phyloP scores from a whole-genome alignment of 176 grass and related monocot species.

The Pontederia crassipes region DNA sequence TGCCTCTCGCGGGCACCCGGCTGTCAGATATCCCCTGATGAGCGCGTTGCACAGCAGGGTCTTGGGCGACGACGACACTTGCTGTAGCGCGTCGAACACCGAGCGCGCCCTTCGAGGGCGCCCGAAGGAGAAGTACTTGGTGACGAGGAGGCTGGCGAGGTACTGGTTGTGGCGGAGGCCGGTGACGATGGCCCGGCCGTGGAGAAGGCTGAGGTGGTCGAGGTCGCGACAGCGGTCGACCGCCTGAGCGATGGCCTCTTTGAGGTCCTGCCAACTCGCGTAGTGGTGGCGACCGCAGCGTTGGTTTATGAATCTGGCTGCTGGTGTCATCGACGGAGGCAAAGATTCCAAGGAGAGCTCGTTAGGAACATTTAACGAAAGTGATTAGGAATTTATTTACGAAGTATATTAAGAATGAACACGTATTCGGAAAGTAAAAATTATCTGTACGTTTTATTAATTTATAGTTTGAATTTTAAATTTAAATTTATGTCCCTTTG shows the following conservation, averaged over 20 bases:
- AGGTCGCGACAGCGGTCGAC: slow-evolving; percentile 7
- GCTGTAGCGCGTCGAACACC: slow-evolving; percentile 29
- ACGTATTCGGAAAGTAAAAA: too few species aligned
- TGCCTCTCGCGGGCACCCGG: slow-evolving; percentile 22
- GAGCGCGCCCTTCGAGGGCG: slow-evolving; percentile 21
- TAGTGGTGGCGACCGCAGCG: neutral
- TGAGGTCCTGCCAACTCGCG: slow-evolving; percentile 28
- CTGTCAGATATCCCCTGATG: slow-evolving; percentile 37
- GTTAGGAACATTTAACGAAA: too few species aligned
- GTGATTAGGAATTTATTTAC: too few species aligned
- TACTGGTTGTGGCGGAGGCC: slow-evolving; percentile 41
- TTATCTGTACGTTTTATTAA: too few species aligned
- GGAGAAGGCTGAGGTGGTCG: slow-evolving; percentile 26
- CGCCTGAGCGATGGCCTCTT: slow-evolving; percentile 46
- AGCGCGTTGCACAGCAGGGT: slow-evolving; percentile 58
- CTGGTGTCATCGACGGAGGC: too few species aligned
- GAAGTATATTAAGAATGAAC: too few species aligned
- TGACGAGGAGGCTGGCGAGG: slow-evolving; percentile 43
- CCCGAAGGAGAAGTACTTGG: slow-evolving; percentile 47
- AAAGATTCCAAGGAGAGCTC: too few species aligned
- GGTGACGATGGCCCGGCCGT: slow-evolving; percentile 29
- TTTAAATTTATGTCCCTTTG: too few species aligned
- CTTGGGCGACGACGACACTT: slow-evolving; percentile 14
- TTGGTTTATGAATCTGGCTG: too few species aligned
- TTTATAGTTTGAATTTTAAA: too few species aligned